Evolutionary conservation across 2,329 filamentous ascomycete genomes (phyloP), one percentile per base, ranked within the genome.

Genomic region (Cordyceps javanica): DNA sequence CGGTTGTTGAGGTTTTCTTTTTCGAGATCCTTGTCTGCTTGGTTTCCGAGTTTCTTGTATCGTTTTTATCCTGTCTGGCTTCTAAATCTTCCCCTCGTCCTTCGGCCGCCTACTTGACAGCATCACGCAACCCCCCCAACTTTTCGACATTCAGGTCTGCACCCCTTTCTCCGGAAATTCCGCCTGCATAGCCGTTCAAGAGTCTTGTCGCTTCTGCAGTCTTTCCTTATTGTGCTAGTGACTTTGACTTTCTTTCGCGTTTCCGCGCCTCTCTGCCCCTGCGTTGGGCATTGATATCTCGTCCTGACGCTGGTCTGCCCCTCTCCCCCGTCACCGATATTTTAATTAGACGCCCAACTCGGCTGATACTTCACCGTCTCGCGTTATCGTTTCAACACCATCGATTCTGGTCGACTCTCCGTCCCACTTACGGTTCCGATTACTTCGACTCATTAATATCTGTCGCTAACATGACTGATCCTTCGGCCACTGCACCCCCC

Each of bases 401-500:
- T 34, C 44, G 28, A 55, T 30, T 45, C 19, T 26, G 21, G 50
- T 52, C 45, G 19, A 21, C 26, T 32, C 9, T 48, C 26, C 23
- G 14, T 42, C 44, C 32, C 30, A 23, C 16, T 30, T 39, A 41
- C 45, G 45, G 44, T 23, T 44, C 36, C 44, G 28, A 57, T 45
- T 32, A 55, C 36, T 44, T n/a, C 55, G 49, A 48, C 48, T 36
- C 45, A 48, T 42, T 34, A 45, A 54, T 48, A 51, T 25, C 39
- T 32, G 30, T 42, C 62, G 61, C 61, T 60, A 55, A 61, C 57
- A 61, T 62, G 60, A 60, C 63, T 26, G 56, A 59, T 30, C 60
- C 55, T 61, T 76, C 74, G 71, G 96, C 96, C 91, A 86, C 90
- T 76, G 90, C 96, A 70, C 83, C 82, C 76, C 81, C 85, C 71